Conservation (phyloP, 2,329 filamentous ascomycete genomes). For the Juglanconis sp. region DNA sequence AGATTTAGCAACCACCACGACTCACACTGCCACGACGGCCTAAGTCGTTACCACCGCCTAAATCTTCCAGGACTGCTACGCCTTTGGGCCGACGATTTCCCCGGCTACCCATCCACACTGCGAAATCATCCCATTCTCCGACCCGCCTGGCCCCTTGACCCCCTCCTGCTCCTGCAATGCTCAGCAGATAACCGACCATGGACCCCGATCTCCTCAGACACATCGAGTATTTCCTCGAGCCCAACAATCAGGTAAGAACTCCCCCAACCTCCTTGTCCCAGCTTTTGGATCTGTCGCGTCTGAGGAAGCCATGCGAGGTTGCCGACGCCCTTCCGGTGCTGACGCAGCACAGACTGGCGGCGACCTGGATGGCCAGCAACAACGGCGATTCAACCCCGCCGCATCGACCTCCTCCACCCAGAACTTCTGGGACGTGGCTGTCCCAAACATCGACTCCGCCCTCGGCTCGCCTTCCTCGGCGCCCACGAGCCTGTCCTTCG, state of each 20-base stretch:
- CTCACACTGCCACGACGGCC: background rate
- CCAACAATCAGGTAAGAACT: conserved; percentile 34
- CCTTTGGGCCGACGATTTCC: background rate
- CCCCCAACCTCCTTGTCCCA: background rate
- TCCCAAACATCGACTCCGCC: conserved; percentile 23
- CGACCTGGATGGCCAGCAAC: conserved; percentile 31
- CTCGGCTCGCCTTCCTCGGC: conserved; percentile 24
- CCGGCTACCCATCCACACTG: background rate
- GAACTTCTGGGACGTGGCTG: conserved; percentile 31
- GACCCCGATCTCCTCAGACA: conserved; percentile 35
- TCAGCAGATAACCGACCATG: conserved; percentile 26
- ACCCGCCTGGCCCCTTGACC: background rate
- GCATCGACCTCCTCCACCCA: conserved; percentile 23
- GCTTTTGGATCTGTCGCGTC: background rate
- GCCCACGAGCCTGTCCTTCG: conserved; percentile 25
- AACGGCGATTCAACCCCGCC: conserved; percentile 22
- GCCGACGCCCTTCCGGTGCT: conserved; percentile 15
- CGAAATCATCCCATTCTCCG: background rate
- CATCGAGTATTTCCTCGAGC: conserved; percentile 38
- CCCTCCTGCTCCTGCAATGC: conserved; percentile 13
- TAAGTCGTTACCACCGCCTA: background rate
- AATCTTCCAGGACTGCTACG: background rate
- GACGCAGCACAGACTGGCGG: conserved; percentile 29
- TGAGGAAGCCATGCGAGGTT: background rate
- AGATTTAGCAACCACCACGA: background rate